phyloP scores from a whole-genome alignment of 805 yeast species.

The Candida maesae region DNA sequence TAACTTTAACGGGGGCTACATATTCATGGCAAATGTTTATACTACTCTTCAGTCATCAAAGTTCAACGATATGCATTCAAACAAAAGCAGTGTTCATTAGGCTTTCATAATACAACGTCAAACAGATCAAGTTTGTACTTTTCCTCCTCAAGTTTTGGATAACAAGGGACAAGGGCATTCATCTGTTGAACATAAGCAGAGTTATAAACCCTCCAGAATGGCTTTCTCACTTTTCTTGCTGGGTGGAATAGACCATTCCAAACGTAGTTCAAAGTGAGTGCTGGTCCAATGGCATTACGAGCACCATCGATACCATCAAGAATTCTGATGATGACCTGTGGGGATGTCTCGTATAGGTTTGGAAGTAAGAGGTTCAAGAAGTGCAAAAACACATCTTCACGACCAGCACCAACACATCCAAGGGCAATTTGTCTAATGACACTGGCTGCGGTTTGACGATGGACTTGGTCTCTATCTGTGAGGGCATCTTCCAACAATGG shows the following conservation, averaged over 20 bases:
- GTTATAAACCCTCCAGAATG: slow-evolving; percentile 86
- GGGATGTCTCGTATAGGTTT: slow-evolving; percentile 89
- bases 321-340: slow-evolving; percentile 85
- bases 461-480: slow-evolving; percentile 86
- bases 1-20: background rate
- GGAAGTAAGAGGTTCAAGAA: slow-evolving; percentile 80
- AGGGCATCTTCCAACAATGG: slow-evolving; percentile 87
- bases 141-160: slow-evolving; percentile 52
- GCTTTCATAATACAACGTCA: slow-evolving; percentile 12
- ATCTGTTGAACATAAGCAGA: slow-evolving; percentile 66
- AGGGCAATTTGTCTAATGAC: slow-evolving; percentile 80
- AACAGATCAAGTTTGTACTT: slow-evolving; percentile 20
- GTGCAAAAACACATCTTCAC: slow-evolving; percentile 82
- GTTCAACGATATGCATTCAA: no score
- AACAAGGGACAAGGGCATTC: slow-evolving; percentile 78
- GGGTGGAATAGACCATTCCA: slow-evolving; percentile 94
- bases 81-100: no score
- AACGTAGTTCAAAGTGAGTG: slow-evolving; percentile 66
- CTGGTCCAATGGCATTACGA: slow-evolving; percentile 71
- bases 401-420: slow-evolving; percentile 69
- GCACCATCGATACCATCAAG: slow-evolving; percentile 76
- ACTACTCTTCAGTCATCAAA: no score
- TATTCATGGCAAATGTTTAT: no score
- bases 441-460: slow-evolving; percentile 92
- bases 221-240: slow-evolving; percentile 76